These are phyloP conservation scores for Tylopilus rubrobrunneus DNA, from an alignment of 768 basidiomycete species.

Conservation along the genomic window DNA sequence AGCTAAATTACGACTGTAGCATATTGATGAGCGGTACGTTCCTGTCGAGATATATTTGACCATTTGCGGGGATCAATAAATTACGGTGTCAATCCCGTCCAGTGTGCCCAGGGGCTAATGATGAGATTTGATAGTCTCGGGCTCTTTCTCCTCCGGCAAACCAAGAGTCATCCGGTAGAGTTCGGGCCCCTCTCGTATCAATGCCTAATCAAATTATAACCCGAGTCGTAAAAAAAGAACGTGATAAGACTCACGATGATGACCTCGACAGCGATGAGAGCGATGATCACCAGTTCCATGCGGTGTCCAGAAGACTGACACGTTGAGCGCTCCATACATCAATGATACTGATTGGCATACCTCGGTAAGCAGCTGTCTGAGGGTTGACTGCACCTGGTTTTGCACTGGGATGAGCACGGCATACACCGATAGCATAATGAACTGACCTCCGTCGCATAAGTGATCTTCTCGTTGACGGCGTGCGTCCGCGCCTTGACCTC, in stretches of 20 bases:
- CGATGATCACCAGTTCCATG: slow-evolving; percentile 95
- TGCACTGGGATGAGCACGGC: background rate
- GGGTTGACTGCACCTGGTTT: slow-evolving; percentile 75
- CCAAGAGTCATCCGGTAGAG: slow-evolving; percentile 53
- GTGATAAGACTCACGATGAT: slow-evolving; percentile 59
- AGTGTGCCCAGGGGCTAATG: slow-evolving; percentile 7
- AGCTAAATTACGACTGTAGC: background rate
- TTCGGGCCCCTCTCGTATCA: slow-evolving; percentile 77
- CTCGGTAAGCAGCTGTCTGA: slow-evolving; percentile 87
- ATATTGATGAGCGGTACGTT: no score
- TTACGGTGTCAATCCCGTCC: background rate
- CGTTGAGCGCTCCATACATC: background rate
- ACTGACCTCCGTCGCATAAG: slow-evolving; percentile 74
- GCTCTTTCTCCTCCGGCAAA: slow-evolving; percentile 11
- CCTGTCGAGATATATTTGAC: no score
- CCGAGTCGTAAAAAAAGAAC: background rate
- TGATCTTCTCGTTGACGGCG: slow-evolving; percentile 88
- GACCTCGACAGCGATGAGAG: slow-evolving; percentile 93
- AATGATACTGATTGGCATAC: slow-evolving; percentile 26
- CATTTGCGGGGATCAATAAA: background rate
- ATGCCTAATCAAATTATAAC: slow-evolving; percentile 42
- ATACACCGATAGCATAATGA: background rate
- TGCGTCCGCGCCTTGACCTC: slow-evolving; percentile 81
- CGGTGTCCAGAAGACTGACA: slow-evolving; percentile 78
- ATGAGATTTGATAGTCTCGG: background rate